Conservation (phyloP, 2,329 filamentous ascomycete genomes). For the Coniella vitis region DNA sequence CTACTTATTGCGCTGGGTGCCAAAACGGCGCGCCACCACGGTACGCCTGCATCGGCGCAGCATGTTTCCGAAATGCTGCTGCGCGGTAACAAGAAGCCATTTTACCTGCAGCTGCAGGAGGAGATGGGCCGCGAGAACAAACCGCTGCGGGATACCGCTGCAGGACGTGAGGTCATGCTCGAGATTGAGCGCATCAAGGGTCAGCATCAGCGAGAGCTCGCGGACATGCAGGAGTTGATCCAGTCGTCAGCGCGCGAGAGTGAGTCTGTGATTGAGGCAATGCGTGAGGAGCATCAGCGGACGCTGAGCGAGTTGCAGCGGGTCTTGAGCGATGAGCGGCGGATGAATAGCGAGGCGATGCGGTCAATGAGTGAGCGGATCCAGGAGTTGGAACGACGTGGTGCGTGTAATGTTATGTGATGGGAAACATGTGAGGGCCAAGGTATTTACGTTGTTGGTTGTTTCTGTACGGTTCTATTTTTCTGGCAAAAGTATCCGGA, state of each 20-base stretch:
- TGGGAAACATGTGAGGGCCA: too few species aligned
- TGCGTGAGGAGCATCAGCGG: constrained; percentile 22
- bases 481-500: too few species aligned
- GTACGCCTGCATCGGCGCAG: constrained; percentile 19
- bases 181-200: constrained; percentile 50
- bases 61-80: constrained; percentile 19
- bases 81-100: constrained; percentile 51
- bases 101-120: constrained; percentile 56
- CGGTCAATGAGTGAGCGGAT: constrained; percentile 21
- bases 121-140: constrained; percentile 55
- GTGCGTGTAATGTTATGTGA: constrained; percentile 23
- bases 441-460: too few species aligned
- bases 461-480: too few species aligned
- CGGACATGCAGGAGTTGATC: constrained; percentile 43
- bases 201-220: constrained; percentile 52
- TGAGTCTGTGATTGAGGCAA: constrained; percentile 19
- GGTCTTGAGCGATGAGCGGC: constrained; percentile 22
- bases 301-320: constrained; percentile 21
- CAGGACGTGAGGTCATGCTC: constrained; percentile 48
- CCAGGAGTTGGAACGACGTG: constrained; percentile 18
- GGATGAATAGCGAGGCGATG: constrained; percentile 23
- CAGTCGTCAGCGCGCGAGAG: constrained; percentile 23
- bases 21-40: constrained; percentile 20
- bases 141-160: constrained; percentile 37
- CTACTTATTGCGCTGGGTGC: constrained; percentile 28